Conservation (phyloP, 1,139 yeast genomes). For the Scheffersomyces parashehatae region DNA sequence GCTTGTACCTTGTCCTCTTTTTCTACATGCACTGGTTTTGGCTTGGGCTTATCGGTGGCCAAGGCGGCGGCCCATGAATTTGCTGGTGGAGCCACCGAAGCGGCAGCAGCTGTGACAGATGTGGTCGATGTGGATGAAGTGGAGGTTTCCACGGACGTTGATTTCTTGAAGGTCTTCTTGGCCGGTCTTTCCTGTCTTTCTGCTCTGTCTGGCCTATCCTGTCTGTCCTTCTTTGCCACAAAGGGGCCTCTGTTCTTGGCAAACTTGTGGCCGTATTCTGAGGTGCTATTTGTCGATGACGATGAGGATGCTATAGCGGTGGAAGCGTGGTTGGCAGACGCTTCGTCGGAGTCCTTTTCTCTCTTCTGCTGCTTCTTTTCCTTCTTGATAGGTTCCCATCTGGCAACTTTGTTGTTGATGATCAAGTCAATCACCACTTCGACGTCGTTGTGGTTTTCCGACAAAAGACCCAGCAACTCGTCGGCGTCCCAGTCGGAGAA, state of each 20-base stretch:
- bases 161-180: constrained; percentile 3
- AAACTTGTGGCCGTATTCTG: not conserved
- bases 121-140: constrained; percentile 9
- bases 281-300: constrained; percentile 29
- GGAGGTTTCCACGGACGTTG: constrained; percentile 6
- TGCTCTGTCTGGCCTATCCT: not conserved
- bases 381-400: constrained; percentile 59
- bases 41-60: constrained; percentile 38
- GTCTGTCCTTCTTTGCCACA: not conserved
- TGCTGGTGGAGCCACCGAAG: constrained; percentile 14
- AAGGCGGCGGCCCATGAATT: constrained; percentile 58
- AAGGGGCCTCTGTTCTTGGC: constrained; percentile 1
- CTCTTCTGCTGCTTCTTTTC: constrained; percentile 49
- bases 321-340: not conserved
- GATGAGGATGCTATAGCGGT: constrained; percentile 8
- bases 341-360: constrained; percentile 17
- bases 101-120: constrained; percentile 15
- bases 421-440: constrained; percentile 84
- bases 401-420: constrained; percentile 72
- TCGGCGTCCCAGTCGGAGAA: constrained; percentile 95
- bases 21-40: constrained; percentile 25
- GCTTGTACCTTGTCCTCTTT: constrained; percentile 13
- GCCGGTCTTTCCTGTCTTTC: constrained; percentile 3
- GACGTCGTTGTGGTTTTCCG: constrained; percentile 70
- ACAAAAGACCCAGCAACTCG: constrained; percentile 74